phyloP scores from a whole-genome alignment of 345 rosid genomes.

The Draba incana region DNA sequence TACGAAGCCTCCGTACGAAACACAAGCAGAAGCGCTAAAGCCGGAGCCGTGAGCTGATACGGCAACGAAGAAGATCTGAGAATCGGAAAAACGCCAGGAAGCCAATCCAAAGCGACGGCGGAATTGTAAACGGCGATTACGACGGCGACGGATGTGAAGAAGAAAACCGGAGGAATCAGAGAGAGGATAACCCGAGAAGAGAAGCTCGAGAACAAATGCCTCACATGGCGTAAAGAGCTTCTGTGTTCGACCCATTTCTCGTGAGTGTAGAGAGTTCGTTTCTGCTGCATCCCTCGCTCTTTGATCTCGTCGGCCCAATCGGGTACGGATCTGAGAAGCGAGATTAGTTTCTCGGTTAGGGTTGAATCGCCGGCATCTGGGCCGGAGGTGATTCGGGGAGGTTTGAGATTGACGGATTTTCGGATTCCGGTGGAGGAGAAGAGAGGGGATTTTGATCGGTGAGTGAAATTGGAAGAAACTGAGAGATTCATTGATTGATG shows the following conservation, averaged over 20 bases:
- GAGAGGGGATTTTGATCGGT: slow-evolving; percentile 36
- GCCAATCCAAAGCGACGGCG: slow-evolving; percentile 58
- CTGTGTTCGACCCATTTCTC: slow-evolving; percentile 80
- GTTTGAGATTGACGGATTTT: slow-evolving; percentile 33
- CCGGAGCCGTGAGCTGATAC: slow-evolving; percentile 90
- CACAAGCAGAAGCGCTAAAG: slow-evolving; percentile 82
- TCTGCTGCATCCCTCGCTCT: slow-evolving; percentile 83
- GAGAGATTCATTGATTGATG: slow-evolving; percentile 49
- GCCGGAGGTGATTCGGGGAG: slow-evolving; percentile 36
- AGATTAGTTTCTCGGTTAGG: slow-evolving; percentile 20
- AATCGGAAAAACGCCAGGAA: slow-evolving; percentile 72
- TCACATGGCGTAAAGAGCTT: slow-evolving; percentile 81
- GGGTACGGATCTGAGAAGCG: slow-evolving; percentile 61
- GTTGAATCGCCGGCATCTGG: slow-evolving; percentile 33
- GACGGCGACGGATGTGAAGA: slow-evolving; percentile 67
- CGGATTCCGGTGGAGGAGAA: slow-evolving; percentile 44
- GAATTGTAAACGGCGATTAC: slow-evolving; percentile 66
- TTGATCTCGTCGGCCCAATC: slow-evolving; percentile 85
- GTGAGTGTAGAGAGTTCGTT: slow-evolving; percentile 72
- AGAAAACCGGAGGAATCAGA: slow-evolving; percentile 75
- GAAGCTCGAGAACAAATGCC: slow-evolving; percentile 71
- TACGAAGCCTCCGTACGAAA: slow-evolving; percentile 93
- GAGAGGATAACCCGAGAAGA: slow-evolving; percentile 86
- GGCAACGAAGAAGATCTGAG: slow-evolving; percentile 80
- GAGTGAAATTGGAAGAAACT: slow-evolving; percentile 48